Base-by-base conservation (phyloP, 495 filamentous ascomycete genomes). In the Annulohypoxylon maeteangense region DNA sequence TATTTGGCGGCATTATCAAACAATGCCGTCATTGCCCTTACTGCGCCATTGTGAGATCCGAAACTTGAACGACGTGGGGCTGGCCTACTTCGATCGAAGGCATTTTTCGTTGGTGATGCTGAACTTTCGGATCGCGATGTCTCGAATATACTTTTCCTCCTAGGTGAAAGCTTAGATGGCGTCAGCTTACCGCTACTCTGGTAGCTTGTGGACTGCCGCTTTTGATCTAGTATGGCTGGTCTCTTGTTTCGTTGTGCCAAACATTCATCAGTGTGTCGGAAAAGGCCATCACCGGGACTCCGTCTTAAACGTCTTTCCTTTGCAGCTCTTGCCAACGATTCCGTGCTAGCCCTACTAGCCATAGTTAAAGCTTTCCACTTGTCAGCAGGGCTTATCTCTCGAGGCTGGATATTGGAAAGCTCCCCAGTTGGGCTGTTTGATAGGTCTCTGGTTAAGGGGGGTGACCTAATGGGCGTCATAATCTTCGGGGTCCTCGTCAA, bases 21-120 rank as follows among this genome's bases (percentile, higher is more conserved):
- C 54, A 79, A 70, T 23, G 81, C 82, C 16, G 83, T 75, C 73
- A 85, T 82, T 3, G 80, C 81, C 62, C 78, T 83, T 23, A 83
- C 82, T 10, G 75, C 73, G n/a, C 75, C 80, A 3, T 73, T 72
- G 1, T 61, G 36, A 11, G 72, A 70, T 56, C 50, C 74, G 20
- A 69, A 71, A 23, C 51, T 50, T 0, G 74, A 71, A 16, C 75
- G 77, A 16, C 59, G 63, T 16, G 65, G 61, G 6, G 20, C 12
- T 12, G 56, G 58, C 12, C 38, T 40, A 14, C 53, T 65, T 18
- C 44, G 36, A 11, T 48, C 38, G 51, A 55, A 63, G 3, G 5
- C 27, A 32, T 48, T 61, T 22, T 70, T 63, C 50, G 18, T 53
- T 18, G 53, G 29, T 2, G 50, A 55, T 51, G 25, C 48, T 8